Conservation (phyloP, 2,329 filamentous ascomycete species). For the Colletotrichum lini region DNA sequence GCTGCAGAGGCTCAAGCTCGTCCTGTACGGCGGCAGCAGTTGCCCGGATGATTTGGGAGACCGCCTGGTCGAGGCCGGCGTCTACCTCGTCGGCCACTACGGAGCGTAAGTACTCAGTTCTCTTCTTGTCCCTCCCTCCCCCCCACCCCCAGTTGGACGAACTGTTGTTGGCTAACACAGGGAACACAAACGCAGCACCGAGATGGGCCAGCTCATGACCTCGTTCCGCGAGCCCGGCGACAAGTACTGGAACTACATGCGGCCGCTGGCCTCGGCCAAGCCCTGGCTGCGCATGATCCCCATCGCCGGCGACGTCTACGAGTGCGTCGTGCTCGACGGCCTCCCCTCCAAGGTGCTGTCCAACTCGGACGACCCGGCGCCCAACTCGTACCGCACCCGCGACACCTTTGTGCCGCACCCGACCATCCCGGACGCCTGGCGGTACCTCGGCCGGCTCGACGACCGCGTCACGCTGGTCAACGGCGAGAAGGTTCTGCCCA, state of each 20-base stretch:
- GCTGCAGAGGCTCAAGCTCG: constrained; percentile 63
- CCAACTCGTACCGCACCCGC: constrained; percentile 69
- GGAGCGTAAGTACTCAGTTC: constrained; percentile 61
- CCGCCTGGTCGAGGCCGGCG: constrained; percentile 63
- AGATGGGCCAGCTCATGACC: constrained; percentile 74
- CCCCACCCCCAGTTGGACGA: no score
- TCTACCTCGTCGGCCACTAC: constrained; percentile 70
- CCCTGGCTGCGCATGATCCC: constrained; percentile 53
- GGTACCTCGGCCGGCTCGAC: constrained; percentile 73
- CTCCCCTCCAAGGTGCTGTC: constrained; percentile 63
- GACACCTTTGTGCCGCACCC: constrained; percentile 74
- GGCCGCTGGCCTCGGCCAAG: constrained; percentile 56
- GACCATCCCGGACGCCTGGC: constrained; percentile 68
- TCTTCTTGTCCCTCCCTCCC: no score
- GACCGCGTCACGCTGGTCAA: constrained; percentile 74
- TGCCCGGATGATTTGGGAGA: constrained; percentile 74
- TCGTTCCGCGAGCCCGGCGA: constrained; percentile 68
- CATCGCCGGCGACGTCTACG: constrained; percentile 51
- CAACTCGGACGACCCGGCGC: constrained; percentile 67
- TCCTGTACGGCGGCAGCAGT: constrained; percentile 70
- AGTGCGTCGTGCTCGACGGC: constrained; percentile 55
- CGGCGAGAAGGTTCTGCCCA: constrained; percentile 79
- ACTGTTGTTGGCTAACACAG: neutral
- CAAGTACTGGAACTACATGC: constrained; percentile 72
- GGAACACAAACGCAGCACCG: constrained; percentile 56